phyloP scores from a whole-genome alignment of 164 flowering plant genomes.

The Vitis cinerea region DNA sequence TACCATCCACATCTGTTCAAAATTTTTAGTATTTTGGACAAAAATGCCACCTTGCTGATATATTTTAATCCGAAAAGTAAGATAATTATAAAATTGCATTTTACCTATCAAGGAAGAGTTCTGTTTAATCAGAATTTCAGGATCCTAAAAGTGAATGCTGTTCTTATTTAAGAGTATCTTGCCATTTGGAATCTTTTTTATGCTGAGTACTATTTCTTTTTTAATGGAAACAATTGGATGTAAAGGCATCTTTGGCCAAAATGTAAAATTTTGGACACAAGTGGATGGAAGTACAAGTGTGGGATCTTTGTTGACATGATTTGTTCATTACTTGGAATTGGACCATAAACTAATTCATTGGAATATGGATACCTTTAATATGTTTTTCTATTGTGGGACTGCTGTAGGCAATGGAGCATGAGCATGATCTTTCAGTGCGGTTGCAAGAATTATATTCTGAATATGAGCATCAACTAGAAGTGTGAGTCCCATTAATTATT shows the following conservation, averaged over 20 bases:
- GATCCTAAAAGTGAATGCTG: background rate
- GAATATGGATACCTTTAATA: background rate
- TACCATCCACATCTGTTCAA: background rate
- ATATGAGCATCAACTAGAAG: slow-evolving; percentile 74
- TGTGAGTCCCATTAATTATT: slow-evolving; percentile 38
- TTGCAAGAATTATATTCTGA: slow-evolving; percentile 71
- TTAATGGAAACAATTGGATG: background rate
- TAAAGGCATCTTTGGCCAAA: background rate
- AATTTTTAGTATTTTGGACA: background rate
- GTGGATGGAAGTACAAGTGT: background rate
- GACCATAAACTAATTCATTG: background rate
- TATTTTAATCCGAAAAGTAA: background rate
- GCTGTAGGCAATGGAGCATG: slow-evolving; percentile 68
- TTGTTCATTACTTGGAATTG: background rate
- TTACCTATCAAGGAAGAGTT: background rate
- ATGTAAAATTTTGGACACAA: background rate
- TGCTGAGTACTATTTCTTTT: background rate
- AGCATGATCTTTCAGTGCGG: slow-evolving; percentile 55
- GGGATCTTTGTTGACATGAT: background rate
- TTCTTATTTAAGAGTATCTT: background rate
- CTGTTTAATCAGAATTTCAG: background rate
- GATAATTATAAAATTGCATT: background rate
- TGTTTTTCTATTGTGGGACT: slow-evolving; percentile 13
- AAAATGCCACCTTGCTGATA: background rate
- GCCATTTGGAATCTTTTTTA: background rate